These are phyloP conservation scores for Epicoccum sorghinum DNA, from an alignment of 2,329 filamentous ascomycete genomes.

Conservation along the genomic window DNA sequence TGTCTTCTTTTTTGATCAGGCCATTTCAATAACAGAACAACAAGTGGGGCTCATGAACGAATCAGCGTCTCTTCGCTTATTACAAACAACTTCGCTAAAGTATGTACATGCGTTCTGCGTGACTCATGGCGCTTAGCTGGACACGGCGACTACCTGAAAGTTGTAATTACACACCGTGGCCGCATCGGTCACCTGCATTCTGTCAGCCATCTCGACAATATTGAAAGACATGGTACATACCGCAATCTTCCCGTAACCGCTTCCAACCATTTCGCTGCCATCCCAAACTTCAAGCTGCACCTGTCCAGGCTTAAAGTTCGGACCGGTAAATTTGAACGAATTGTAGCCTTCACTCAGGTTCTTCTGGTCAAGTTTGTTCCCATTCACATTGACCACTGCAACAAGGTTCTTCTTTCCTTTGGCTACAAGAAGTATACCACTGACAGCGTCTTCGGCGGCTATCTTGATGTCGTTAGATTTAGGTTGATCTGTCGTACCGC, in stretches of 20 bases:
- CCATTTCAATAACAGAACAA: neutral
- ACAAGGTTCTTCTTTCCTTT: conserved; percentile 23
- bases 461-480: conserved; percentile 25
- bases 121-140: neutral
- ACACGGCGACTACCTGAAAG: conserved; percentile 7
- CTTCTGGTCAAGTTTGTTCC: conserved; percentile 20
- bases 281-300: conserved; percentile 27
- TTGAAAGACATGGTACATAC: neutral
- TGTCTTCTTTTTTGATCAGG: neutral
- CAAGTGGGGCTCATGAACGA: neutral
- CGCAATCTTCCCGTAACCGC: conserved; percentile 20
- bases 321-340: conserved; percentile 27
- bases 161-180: conserved; percentile 10
- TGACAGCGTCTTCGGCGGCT: conserved; percentile 19
- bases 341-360: conserved; percentile 26
- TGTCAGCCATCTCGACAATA: neutral
- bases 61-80: conserved; percentile 3
- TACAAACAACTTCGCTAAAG: neutral
- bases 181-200: neutral
- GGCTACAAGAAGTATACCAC: conserved; percentile 19
- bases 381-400: conserved; percentile 32
- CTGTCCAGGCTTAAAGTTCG: conserved; percentile 23
- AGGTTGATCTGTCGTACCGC: conserved; percentile 46
- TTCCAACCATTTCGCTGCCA: conserved; percentile 8
- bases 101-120: neutral